These are phyloP conservation scores for Pleurotus giganteus DNA, from an alignment of 768 basidiomycete genomes.

Conservation along the genomic window DNA sequence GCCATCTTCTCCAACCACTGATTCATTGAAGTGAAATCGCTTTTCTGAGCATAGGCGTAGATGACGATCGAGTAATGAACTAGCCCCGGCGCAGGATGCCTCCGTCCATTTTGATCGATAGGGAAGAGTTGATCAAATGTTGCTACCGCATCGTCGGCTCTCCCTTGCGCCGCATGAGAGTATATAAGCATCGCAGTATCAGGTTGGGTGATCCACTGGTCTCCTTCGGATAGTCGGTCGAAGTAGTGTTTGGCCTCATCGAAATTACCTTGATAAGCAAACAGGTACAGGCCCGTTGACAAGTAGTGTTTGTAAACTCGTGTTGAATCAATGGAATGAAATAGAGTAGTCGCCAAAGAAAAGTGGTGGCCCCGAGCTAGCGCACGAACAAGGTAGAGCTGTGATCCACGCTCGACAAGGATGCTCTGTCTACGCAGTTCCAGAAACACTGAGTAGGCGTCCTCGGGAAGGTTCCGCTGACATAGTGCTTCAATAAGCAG, in stretches of 20 bases:
- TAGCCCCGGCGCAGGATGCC: conserved; percentile 37
- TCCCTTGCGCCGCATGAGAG: conserved; percentile 48
- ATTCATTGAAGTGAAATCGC: conserved; percentile 47
- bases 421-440: conserved; percentile 38
- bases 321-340: conserved; percentile 24
- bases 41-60: conserved; percentile 46
- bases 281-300: conserved; percentile 49
- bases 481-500: conserved; percentile 43
- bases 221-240: conserved; percentile 27
- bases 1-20: conserved; percentile 55
- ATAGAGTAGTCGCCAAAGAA: conserved; percentile 43
- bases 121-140: conserved; percentile 61
- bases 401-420: conserved; percentile 22
- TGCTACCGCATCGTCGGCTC: conserved; percentile 35
- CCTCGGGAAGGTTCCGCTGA: conserved; percentile 25
- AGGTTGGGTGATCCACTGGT: conserved; percentile 20
- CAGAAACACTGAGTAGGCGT: conserved; percentile 38
- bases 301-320: conserved; percentile 22
- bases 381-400: conserved; percentile 36
- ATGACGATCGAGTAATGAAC: conserved; percentile 58
- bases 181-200: conserved; percentile 52
- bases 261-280: conserved; percentile 50
- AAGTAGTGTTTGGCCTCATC: conserved; percentile 43
- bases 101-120: conserved; percentile 21
- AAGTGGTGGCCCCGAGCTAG: conserved; percentile 39